A percentile compares a stretch with the other conserved stretches of the same genome.
phyloP scores from a whole-genome alignment of 1,284 basidiomycete species.

The Moesziomyces aphidis region DNA sequence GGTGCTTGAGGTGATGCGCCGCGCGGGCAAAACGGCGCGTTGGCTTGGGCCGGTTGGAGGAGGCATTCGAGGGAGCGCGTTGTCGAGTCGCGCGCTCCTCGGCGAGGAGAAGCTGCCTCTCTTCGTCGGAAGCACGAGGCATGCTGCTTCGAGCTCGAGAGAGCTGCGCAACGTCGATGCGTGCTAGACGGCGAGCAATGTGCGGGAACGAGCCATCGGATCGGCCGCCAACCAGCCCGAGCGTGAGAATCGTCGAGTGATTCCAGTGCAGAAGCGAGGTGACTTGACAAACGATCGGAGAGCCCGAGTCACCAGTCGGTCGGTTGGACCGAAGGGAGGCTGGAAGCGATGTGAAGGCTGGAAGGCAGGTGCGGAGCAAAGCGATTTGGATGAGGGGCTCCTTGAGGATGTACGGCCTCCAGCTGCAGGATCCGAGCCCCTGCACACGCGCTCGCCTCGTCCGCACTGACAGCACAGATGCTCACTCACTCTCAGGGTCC shows the following conservation, averaged over 20 bases:
- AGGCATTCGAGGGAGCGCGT: conserved; percentile 10
- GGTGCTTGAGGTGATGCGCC: conserved; percentile 2
- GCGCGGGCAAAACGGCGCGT: background rate
- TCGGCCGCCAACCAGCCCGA: too few relatives aligned
- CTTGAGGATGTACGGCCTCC: too few relatives aligned
- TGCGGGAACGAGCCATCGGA: too few relatives aligned
- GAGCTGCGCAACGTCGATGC: background rate
- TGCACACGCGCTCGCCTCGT: too few relatives aligned
- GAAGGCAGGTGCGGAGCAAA: too few relatives aligned
- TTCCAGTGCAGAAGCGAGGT: too few relatives aligned
- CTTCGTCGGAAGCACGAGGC: conserved; percentile 3
- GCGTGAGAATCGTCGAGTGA: too few relatives aligned
- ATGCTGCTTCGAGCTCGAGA: conserved; percentile 1
- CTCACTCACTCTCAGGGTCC: conserved; percentile 10
- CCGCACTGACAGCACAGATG: background rate
- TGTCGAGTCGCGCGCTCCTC: background rate
- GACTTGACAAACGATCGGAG: too few relatives aligned
- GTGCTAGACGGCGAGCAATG: background rate
- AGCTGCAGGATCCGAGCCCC: too few relatives aligned
- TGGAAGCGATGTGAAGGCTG: background rate
- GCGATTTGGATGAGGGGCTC: too few relatives aligned
- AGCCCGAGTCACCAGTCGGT: too few relatives aligned
- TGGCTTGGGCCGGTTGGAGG: conserved; percentile 1
- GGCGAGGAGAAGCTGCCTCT: conserved; percentile 25
- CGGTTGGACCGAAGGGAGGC: background rate